Percentiles rank a stretch among this genome's conserved stretches.
phyloP scores from a whole-genome alignment of 345 rosid genomes.

The Theobroma cacao region DNA sequence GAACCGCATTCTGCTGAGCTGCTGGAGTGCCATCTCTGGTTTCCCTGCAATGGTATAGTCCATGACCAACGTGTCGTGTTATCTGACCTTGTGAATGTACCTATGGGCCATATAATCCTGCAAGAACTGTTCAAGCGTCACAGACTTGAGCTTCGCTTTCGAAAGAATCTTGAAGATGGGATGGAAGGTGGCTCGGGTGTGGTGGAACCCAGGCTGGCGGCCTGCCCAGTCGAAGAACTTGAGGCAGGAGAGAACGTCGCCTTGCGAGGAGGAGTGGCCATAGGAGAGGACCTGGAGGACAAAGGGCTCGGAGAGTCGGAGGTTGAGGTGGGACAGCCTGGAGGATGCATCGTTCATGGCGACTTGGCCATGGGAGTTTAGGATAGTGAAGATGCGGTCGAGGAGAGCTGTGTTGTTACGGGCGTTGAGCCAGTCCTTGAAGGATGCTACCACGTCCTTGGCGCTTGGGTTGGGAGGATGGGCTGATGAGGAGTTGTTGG shows the following conservation, averaged over 20 bases:
- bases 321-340: slow-evolving; percentile 38
- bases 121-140: slow-evolving; percentile 50
- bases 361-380: slow-evolving; percentile 20
- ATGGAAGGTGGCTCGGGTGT: slow-evolving; percentile 58
- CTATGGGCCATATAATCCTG: slow-evolving; percentile 21
- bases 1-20: slow-evolving; percentile 74
- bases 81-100: slow-evolving; percentile 26
- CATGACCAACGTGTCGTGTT: slow-evolving; percentile 55
- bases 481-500: neutral
- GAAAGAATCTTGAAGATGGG: slow-evolving; percentile 75
- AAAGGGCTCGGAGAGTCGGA: slow-evolving; percentile 48
- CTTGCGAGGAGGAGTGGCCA: slow-evolving; percentile 29
- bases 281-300: slow-evolving; percentile 60
- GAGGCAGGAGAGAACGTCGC: slow-evolving; percentile 65
- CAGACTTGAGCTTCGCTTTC: slow-evolving; percentile 35
- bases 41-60: slow-evolving; percentile 80
- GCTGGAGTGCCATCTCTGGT: slow-evolving; percentile 60
- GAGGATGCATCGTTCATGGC: slow-evolving; percentile 20
- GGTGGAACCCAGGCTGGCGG: slow-evolving; percentile 55
- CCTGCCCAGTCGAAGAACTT: slow-evolving; percentile 96
- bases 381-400: slow-evolving; percentile 45
- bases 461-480: slow-evolving; percentile 9
- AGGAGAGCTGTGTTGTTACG: slow-evolving; percentile 23
- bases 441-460: slow-evolving; percentile 35
- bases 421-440: slow-evolving; percentile 62